Conservation (phyloP, 441 rosid species). For the Lepidium campestre region DNA sequence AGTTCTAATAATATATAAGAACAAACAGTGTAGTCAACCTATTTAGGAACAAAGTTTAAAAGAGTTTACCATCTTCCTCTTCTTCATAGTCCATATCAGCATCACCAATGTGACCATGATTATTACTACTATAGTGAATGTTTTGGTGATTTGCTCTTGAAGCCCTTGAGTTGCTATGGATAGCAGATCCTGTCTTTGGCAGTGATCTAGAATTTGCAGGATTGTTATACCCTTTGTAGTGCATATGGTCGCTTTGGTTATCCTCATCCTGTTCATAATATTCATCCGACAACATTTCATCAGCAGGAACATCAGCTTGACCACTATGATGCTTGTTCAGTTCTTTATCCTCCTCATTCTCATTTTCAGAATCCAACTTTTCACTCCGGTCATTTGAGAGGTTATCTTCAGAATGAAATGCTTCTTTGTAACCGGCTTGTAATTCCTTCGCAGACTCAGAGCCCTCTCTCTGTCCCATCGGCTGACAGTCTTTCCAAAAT, state of each 20-base stretch:
- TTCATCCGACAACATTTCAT: slow-evolving; percentile 99
- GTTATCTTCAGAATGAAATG: slow-evolving; percentile 52
- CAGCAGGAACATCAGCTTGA: slow-evolving; percentile 84
- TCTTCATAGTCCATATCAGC: slow-evolving; percentile 73
- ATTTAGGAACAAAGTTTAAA: slow-evolving; percentile 6
- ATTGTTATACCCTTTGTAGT: slow-evolving; percentile 49
- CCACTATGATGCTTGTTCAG: slow-evolving; percentile 49
- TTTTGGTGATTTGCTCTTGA: slow-evolving; percentile 42
- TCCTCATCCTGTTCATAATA: slow-evolving; percentile 99
- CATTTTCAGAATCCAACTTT: slow-evolving; percentile 59
- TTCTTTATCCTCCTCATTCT: slow-evolving; percentile 54
- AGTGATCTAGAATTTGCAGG: slow-evolving; percentile 50
- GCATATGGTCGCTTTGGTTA: slow-evolving; percentile 74
- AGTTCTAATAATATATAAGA: background rate
- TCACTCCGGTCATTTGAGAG: slow-evolving; percentile 48
- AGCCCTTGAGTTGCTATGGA: slow-evolving; percentile 43
- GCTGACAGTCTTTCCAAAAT: slow-evolving; percentile 98
- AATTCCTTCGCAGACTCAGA: slow-evolving; percentile 77
- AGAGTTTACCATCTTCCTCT: slow-evolving; percentile 75
- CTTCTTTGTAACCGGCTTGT: slow-evolving; percentile 44
- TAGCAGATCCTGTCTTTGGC: slow-evolving; percentile 44
- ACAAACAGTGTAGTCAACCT: background rate
- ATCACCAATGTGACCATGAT: slow-evolving; percentile 45
- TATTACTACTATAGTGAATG: slow-evolving; percentile 30
- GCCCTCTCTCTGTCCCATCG: slow-evolving; percentile 55